A percentile compares a stretch with the other conserved stretches of the same genome.
Conservation (phyloP, 1,284 basidiomycete genomes). For the Caloboletus inedulis region DNA sequence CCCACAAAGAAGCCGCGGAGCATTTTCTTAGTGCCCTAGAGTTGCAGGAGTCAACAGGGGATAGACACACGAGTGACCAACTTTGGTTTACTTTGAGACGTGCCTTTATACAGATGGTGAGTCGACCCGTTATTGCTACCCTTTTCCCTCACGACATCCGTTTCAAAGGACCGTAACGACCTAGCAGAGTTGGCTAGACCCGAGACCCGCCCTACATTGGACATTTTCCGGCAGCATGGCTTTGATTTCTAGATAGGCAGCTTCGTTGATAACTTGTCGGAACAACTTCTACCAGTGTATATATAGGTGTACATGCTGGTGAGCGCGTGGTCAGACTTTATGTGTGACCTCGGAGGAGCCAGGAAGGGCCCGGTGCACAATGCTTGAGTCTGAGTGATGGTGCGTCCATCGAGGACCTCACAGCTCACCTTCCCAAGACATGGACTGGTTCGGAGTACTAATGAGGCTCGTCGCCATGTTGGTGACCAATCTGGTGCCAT, state of each 20-base stretch:
- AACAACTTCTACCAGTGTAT: neutral
- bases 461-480: neutral
- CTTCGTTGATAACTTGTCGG: conserved; percentile 9
- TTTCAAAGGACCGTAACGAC: conserved; percentile 54
- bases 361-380: too few relatives aligned
- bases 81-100: conserved; percentile 93
- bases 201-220: conserved; percentile 48
- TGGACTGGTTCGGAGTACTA: too few relatives aligned
- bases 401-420: neutral
- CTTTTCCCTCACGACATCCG: neutral
- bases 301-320: neutral
- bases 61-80: conserved; percentile 72
- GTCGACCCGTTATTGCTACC: conserved; percentile 21
- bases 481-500: too few relatives aligned
- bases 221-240: conserved; percentile 73
- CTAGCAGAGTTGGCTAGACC: conserved; percentile 63
- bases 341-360: neutral
- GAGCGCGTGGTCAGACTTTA: neutral
- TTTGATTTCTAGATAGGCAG: conserved; percentile 71
- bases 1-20: conserved; percentile 94
- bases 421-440: neutral
- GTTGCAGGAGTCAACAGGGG: conserved; percentile 62
- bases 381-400: neutral
- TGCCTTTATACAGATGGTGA: conserved; percentile 78
- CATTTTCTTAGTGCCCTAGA: conserved; percentile 93